A percentile compares a stretch with the other conserved stretches of the same genome.
Conservation (phyloP, 2,329 filamentous ascomycete species). For the Colletotrichum cordylinicola region DNA sequence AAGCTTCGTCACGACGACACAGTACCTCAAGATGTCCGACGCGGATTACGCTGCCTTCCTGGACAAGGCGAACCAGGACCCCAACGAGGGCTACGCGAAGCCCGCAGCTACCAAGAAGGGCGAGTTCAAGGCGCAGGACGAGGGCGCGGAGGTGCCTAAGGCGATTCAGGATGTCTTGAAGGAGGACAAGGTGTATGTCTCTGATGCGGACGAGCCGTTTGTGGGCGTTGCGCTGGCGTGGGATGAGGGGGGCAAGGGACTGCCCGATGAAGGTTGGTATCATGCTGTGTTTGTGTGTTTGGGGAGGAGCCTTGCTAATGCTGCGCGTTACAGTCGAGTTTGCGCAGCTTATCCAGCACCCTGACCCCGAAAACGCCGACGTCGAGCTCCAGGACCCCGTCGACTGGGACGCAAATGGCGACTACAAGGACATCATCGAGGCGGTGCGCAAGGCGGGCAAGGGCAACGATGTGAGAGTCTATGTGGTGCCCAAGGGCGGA, state of each 20-base stretch:
- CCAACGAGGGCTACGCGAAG: slow-evolving; percentile 61
- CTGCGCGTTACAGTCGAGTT: slow-evolving; percentile 55
- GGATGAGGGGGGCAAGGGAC: slow-evolving; percentile 51
- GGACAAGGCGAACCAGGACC: slow-evolving; percentile 84
- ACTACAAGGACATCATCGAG: slow-evolving; percentile 73
- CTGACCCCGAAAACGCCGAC: slow-evolving; percentile 55
- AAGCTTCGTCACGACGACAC: slow-evolving; percentile 27
- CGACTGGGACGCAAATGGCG: slow-evolving; percentile 75
- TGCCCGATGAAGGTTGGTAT: slow-evolving; percentile 68
- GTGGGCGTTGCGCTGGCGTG: slow-evolving; percentile 75
- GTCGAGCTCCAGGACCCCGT: slow-evolving; percentile 71
- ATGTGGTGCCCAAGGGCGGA: slow-evolving; percentile 67
- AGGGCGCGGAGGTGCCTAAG: slow-evolving; percentile 65
- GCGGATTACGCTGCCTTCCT: slow-evolving; percentile 85
- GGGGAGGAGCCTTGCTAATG: not conserved
- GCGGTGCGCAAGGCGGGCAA: slow-evolving; percentile 69
- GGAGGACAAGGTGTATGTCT: slow-evolving; percentile 72
- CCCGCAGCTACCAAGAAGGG: slow-evolving; percentile 26
- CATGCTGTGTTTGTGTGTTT: not conserved
- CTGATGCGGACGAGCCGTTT: slow-evolving; percentile 87
- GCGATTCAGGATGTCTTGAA: slow-evolving; percentile 55
- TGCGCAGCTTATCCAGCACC: slow-evolving; percentile 68
- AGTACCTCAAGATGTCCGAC: slow-evolving; percentile 68
- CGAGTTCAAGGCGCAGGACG: slow-evolving; percentile 59
- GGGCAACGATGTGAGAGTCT: slow-evolving; percentile 76